phyloP scores from a whole-genome alignment of 192 early-diverging fungal species.

The Gryganskiella cystojenkinii region DNA sequence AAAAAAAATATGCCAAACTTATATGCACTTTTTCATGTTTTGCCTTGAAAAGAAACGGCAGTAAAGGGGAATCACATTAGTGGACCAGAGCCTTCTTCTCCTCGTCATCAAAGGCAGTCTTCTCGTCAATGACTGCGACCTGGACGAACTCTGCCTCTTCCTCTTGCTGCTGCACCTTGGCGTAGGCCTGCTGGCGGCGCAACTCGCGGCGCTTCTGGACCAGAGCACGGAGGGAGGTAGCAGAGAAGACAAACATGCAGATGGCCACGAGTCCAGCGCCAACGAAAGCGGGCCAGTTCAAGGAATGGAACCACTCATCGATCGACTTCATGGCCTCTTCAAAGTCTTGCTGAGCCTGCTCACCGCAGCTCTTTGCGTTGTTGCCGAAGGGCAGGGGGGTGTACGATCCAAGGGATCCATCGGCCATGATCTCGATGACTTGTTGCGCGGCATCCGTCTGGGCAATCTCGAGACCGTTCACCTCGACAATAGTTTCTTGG shows the following conservation, averaged over 20 bases:
- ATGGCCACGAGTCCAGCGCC: constrained; percentile 21
- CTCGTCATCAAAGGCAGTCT: constrained; percentile 24
- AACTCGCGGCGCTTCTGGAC: constrained; percentile 33
- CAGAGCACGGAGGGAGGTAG: constrained; percentile 31
- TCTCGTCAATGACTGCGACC: constrained; percentile 38
- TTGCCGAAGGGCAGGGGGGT: constrained; percentile 33
- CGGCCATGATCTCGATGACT: constrained; percentile 64
- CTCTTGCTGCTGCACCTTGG: constrained; percentile 29
- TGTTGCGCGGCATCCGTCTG: constrained; percentile 65
- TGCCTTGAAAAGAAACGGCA: not conserved
- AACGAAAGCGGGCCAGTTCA: constrained; percentile 39
- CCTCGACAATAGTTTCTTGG: constrained; percentile 59
- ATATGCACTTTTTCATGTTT: too few species aligned
- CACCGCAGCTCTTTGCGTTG: constrained; percentile 10
- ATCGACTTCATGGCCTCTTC: constrained; percentile 30
- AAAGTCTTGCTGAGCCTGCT: constrained; percentile 5
- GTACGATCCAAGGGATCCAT: constrained; percentile 55
- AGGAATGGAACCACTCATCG: constrained; percentile 39
- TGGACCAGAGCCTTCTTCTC: constrained; percentile 30
- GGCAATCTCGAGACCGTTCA: constrained; percentile 62
- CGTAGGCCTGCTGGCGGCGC: constrained; percentile 27
- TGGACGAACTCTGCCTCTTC: constrained; percentile 23
- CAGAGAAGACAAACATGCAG: constrained; percentile 30
- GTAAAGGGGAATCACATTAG: not conserved
- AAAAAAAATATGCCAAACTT: constrained; percentile 3